Percentiles rank a stretch among this genome's conserved stretches.
phyloP scores from a whole-genome alignment of 1,139 yeast species.

The Debaryomycetaceae sp. region DNA sequence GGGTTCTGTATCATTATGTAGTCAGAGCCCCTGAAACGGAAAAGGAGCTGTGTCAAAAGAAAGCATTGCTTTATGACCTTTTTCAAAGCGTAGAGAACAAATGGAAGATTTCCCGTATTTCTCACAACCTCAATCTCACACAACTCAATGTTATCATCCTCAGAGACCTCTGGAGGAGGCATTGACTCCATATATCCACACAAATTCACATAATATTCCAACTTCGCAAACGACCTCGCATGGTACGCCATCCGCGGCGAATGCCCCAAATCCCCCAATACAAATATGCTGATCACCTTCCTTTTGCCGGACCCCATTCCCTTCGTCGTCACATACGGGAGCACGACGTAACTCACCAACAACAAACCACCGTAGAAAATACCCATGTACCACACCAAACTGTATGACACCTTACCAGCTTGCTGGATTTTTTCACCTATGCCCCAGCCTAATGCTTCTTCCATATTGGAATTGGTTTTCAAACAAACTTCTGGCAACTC shows the following conservation, averaged over 20 bases:
- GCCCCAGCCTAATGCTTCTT: no score
- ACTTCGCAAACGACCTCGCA: slow-evolving; percentile 69
- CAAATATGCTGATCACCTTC: slow-evolving; percentile 68
- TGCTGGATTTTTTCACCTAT: no score
- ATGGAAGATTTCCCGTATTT: slow-evolving; percentile 48
- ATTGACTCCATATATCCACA: slow-evolving; percentile 77
- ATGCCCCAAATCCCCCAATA: slow-evolving; percentile 90
- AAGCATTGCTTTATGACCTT: slow-evolving; percentile 61
- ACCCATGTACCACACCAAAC: slow-evolving; percentile 32
- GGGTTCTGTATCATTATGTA: slow-evolving; percentile 88
- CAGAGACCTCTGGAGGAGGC: slow-evolving; percentile 49
- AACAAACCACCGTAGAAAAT: slow-evolving; percentile 36
- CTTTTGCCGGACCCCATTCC: slow-evolving; percentile 21
- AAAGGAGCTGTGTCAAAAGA: slow-evolving; percentile 44
- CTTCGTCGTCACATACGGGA: slow-evolving; percentile 27
- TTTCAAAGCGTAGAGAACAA: slow-evolving; percentile 51
- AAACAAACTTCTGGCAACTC: no score
- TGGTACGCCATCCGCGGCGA: slow-evolving; percentile 96
- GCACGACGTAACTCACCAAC: slow-evolving; percentile 29
- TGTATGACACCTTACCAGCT: no score
- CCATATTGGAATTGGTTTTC: no score
- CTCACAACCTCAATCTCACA: slow-evolving; percentile 46
- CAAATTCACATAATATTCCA: slow-evolving; percentile 72
- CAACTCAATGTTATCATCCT: slow-evolving; percentile 51
- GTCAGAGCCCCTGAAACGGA: slow-evolving; percentile 58